These are phyloP conservation scores for Eucalyptus fibrosa DNA, from an alignment of 345 rosid species.

Conservation along the genomic window DNA sequence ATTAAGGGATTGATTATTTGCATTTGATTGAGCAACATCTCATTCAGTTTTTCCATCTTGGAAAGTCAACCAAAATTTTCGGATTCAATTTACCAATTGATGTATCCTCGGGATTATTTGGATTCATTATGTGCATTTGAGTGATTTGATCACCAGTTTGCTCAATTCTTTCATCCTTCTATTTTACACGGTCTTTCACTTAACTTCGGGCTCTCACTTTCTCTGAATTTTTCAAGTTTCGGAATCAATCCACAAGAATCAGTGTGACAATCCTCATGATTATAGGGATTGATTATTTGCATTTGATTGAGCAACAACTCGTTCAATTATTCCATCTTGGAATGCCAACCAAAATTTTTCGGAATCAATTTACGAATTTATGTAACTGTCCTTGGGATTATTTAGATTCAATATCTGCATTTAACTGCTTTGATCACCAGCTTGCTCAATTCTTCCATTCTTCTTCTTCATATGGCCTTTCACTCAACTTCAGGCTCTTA, in stretches of 20 bases:
- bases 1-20: not conserved
- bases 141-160: not conserved
- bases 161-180: not conserved
- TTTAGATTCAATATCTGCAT: not conserved
- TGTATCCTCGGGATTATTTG: not conserved
- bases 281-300: not conserved
- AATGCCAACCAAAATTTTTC: not conserved
- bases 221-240: not conserved
- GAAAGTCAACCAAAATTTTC: not conserved
- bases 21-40: not conserved
- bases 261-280: not conserved
- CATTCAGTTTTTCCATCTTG: not conserved
- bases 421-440: not conserved
- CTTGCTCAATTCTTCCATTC: not conserved
- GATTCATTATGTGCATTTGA: not conserved
- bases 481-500: not conserved
- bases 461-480: not conserved
- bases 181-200: not conserved
- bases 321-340: not conserved
- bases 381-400: not conserved
- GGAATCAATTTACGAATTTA: not conserved
- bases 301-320: not conserved
- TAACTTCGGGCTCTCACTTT: not conserved
- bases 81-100: not conserved
- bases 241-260: not conserved